These are phyloP conservation scores for Miamiensis avidus DNA, from an alignment of 169 alveolate genomes.

Conservation along the genomic window DNA sequence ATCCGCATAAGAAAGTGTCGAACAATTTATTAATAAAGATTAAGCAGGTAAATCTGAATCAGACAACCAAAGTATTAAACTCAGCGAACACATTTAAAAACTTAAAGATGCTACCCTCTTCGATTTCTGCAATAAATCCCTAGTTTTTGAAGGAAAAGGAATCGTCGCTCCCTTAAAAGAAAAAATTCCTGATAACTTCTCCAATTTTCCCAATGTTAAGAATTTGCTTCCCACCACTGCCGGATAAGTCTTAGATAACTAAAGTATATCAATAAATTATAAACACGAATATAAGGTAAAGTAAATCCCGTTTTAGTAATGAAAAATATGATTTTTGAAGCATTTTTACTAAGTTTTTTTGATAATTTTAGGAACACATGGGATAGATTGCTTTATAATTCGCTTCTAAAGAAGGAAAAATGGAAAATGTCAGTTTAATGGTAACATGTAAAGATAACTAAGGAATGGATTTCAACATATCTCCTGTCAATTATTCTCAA, in stretches of 20 bases:
- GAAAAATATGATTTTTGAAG: constrained; percentile 18
- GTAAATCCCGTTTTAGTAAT: constrained; percentile 12
- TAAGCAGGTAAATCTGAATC: constrained; percentile 33
- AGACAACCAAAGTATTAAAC: not conserved
- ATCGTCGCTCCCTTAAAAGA: constrained; percentile 30
- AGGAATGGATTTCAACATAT: constrained; percentile 58
- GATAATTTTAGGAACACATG: constrained; percentile 50
- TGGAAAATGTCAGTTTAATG: constrained; percentile 44
- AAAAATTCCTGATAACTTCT: not conserved
- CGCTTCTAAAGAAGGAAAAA: constrained; percentile 41
- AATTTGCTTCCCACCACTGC: not conserved
- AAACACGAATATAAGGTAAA: constrained; percentile 15
- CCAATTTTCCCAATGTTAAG: not conserved
- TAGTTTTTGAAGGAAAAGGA: constrained; percentile 23
- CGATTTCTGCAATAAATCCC: constrained; percentile 7
- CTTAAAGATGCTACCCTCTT: constrained; percentile 7
- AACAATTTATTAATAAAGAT: constrained; percentile 23
- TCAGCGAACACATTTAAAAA: constrained; percentile 8
- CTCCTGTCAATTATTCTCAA: constrained; percentile 68
- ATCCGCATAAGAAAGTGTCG: constrained; percentile 22
- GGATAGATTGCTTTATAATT: constrained; percentile 53
- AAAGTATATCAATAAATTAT: not conserved
- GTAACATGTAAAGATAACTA: constrained; percentile 46
- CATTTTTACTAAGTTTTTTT: constrained; percentile 49
- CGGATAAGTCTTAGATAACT: not conserved